These are phyloP conservation scores for Metschnikowia borealis DNA, from an alignment of 805 yeast genomes.

Conservation along the genomic window DNA sequence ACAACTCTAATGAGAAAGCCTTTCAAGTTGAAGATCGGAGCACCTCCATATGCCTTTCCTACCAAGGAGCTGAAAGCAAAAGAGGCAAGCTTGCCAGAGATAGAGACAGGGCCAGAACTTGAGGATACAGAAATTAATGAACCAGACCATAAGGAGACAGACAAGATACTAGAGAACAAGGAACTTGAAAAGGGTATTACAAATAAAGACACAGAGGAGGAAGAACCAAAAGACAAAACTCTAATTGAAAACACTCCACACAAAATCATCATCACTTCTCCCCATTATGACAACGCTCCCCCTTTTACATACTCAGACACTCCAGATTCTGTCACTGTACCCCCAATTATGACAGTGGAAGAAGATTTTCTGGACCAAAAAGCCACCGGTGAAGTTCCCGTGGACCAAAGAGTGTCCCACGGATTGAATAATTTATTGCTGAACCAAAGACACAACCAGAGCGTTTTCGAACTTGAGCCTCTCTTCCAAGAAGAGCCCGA, in stretches of 20 bases:
- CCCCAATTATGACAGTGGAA: no score
- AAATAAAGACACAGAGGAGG: no score
- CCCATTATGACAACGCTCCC: background rate
- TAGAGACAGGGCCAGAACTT: no score
- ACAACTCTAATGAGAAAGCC: background rate
- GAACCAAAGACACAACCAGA: background rate
- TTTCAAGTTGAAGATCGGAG: background rate
- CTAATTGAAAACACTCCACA: background rate
- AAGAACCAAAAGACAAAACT: background rate
- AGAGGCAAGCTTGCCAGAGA: no score
- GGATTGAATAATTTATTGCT: background rate
- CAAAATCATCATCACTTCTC: background rate
- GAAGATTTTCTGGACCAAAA: background rate
- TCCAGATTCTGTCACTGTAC: background rate
- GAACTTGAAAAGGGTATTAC: no score
- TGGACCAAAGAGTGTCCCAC: background rate
- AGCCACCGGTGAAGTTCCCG: background rate
- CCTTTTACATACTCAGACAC: background rate
- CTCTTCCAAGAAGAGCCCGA: background rate
- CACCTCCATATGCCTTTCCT: background rate
- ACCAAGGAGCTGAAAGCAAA: background rate
- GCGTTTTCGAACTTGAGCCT: background rate
- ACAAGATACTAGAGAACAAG: no score
- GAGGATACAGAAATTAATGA: no score
- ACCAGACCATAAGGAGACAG: no score